Evolutionary conservation across 116 monocot species (phyloP).

Genomic region (Iris pallida): DNA sequence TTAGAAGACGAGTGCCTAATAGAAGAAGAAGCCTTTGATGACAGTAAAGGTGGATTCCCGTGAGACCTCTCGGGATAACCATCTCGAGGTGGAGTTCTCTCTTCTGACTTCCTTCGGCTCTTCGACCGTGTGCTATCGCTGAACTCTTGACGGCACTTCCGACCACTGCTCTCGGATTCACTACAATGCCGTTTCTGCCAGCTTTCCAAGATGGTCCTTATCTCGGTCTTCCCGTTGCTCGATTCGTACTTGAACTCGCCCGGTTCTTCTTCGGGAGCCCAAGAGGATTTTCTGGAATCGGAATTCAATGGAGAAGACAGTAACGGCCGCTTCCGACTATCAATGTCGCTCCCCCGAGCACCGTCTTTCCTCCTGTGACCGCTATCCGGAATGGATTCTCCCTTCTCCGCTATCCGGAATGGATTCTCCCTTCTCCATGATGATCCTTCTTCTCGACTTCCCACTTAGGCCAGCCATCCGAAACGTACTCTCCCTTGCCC

Average conservation of each 20-base stretch:
- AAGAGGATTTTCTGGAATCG: constrained; percentile 21
- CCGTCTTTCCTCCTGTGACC: constrained; percentile 7
- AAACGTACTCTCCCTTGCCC: too few relatives aligned
- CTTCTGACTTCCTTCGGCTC: too few relatives aligned
- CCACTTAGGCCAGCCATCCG: constrained; percentile 17
- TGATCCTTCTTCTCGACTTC: constrained; percentile 5
- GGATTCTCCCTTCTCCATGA: constrained; percentile 18
- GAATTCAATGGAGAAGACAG: too few relatives aligned
- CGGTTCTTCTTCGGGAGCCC: constrained; percentile 35
- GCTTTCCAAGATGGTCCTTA: constrained; percentile 28
- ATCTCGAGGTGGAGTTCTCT: too few relatives aligned
- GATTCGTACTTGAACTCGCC: constrained; percentile 38
- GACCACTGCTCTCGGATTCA: constrained; percentile 34
- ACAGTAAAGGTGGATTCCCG: constrained; percentile 17
- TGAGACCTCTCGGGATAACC: too few relatives aligned
- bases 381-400: constrained; percentile 13
- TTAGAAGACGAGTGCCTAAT: constrained; percentile 38
- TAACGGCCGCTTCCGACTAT: constrained; percentile 36
- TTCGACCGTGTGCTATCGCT: too few relatives aligned
- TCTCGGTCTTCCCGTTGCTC: constrained; percentile 51
- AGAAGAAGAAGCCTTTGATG: constrained; percentile 28
- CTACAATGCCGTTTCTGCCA: constrained; percentile 35
- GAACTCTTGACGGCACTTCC: constrained; percentile 38
- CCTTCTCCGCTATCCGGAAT: constrained; percentile 26
- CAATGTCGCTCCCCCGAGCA: constrained; percentile 29